Percentiles rank a stretch among this genome's conserved stretches.
Conservation (phyloP, 495 filamentous ascomycete species). For the Acidiella bohemica region DNA sequence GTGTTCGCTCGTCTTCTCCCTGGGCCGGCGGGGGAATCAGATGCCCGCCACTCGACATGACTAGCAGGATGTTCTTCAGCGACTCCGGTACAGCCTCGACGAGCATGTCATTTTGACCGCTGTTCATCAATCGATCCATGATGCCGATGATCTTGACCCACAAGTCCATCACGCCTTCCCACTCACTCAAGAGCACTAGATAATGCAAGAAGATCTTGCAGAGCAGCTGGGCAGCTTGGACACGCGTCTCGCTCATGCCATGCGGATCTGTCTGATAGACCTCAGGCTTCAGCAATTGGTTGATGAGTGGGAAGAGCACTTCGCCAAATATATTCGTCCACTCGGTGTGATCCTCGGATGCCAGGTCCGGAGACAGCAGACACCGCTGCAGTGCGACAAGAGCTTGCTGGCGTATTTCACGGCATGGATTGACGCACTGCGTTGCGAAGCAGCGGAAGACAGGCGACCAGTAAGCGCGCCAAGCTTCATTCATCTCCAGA, state of each 20-base stretch:
- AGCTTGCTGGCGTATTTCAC: slow-evolving; percentile 79
- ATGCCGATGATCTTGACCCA: slow-evolving; percentile 90
- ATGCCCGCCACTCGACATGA: slow-evolving; percentile 85
- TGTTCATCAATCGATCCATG: slow-evolving; percentile 93
- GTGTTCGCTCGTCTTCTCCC: slow-evolving; percentile 26
- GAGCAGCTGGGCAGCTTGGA: slow-evolving; percentile 78
- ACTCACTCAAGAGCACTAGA: slow-evolving; percentile 66
- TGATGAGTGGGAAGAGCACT: slow-evolving; percentile 88
- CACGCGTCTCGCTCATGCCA: slow-evolving; percentile 91
- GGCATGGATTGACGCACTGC: slow-evolving; percentile 90
- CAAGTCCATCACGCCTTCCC: slow-evolving; percentile 83
- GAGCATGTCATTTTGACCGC: slow-evolving; percentile 40
- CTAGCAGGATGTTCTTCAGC: slow-evolving; percentile 89
- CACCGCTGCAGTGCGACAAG: slow-evolving; percentile 77
- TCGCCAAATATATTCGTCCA: slow-evolving; percentile 93
- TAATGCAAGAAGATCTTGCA: slow-evolving; percentile 96
- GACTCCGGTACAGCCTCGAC: slow-evolving; percentile 93
- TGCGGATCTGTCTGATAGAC: slow-evolving; percentile 82
- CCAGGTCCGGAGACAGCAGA: slow-evolving; percentile 67
- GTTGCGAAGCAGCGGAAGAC: slow-evolving; percentile 77
- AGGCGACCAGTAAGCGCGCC: slow-evolving; percentile 95
- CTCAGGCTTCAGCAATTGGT: slow-evolving; percentile 82
- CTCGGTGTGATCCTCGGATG: slow-evolving; percentile 64
- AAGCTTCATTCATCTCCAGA: slow-evolving; percentile 61
- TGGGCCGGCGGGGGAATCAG: slow-evolving; percentile 37